phyloP scores from a whole-genome alignment of 176 grass and related monocot genomes.

The Carex scoparia region DNA sequence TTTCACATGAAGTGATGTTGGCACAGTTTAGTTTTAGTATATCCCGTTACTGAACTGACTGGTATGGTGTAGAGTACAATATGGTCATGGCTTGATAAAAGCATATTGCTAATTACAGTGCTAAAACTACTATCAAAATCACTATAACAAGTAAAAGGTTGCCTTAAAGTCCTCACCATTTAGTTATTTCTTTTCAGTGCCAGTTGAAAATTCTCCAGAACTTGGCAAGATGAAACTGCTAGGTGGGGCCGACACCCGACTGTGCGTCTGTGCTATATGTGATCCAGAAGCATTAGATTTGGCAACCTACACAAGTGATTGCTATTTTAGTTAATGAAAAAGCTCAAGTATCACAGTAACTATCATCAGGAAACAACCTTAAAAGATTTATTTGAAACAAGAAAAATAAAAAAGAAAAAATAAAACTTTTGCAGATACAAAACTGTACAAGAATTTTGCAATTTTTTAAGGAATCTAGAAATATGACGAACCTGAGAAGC shows the following conservation, averaged over 20 bases:
- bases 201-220: slow-evolving; percentile 6
- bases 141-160: background rate
- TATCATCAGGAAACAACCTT: background rate
- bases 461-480: background rate
- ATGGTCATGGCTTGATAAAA: background rate
- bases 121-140: background rate
- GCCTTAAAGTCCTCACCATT: slow-evolving; percentile 2
- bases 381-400: background rate
- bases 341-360: background rate
- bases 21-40: background rate
- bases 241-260: slow-evolving; percentile 25
- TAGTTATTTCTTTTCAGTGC: slow-evolving; percentile 25
- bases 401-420: background rate
- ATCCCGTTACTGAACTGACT: background rate
- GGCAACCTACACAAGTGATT: slow-evolving; percentile 27
- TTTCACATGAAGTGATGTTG: background rate
- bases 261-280: slow-evolving; percentile 28
- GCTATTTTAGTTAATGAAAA: background rate
- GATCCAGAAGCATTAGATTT: slow-evolving; percentile 43
- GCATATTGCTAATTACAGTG: background rate
- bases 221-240: slow-evolving; percentile 18
- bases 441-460: slow-evolving; percentile 3
- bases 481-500: slow-evolving; percentile 43
- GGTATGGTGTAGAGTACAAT: background rate
- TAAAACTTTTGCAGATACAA: background rate